Evolutionary conservation across 345 rosid species (phyloP).

Genomic region (Salix caprea): DNA sequence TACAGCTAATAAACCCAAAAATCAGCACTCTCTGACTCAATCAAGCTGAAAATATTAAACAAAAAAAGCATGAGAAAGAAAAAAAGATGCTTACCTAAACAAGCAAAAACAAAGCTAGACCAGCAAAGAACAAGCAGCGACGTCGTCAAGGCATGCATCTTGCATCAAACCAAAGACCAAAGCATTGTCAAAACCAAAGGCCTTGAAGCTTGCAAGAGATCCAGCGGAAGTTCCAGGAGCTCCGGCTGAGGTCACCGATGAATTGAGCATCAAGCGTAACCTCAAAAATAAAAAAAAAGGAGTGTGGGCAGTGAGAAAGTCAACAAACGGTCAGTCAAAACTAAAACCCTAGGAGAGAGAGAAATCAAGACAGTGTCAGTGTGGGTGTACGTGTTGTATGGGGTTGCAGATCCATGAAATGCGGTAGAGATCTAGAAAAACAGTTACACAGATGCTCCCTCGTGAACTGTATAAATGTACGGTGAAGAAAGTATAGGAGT

Average conservation of each 20-base stretch:
- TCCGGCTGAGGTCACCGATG: constrained; percentile 25
- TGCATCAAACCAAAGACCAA: constrained; percentile 32
- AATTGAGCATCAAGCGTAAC: constrained; percentile 21
- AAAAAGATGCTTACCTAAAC: constrained; percentile 39
- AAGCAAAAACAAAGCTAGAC: constrained; percentile 38
- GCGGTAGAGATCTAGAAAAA: constrained; percentile 41
- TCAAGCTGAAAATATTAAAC: background rate
- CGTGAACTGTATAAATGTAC: background rate
- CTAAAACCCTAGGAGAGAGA: constrained; percentile 53
- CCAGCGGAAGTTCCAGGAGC: constrained; percentile 18
- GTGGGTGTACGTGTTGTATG: background rate
- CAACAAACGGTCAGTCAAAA: background rate
- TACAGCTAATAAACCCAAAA: background rate
- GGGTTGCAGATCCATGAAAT: constrained; percentile 59
- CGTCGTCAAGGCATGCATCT: constrained; percentile 40
- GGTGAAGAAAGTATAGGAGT: background rate
- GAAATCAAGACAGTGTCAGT: constrained; percentile 18
- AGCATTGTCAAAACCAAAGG: constrained; percentile 43
- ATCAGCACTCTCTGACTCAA: background rate
- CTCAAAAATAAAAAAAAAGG: background rate
- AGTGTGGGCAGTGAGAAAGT: background rate
- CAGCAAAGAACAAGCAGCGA: constrained; percentile 33
- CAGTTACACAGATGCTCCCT: background rate
- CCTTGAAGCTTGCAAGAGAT: constrained; percentile 17
- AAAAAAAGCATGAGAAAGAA: background rate